Conservation (phyloP, 768 basidiomycete species). For the Sutorius australiensis region DNA sequence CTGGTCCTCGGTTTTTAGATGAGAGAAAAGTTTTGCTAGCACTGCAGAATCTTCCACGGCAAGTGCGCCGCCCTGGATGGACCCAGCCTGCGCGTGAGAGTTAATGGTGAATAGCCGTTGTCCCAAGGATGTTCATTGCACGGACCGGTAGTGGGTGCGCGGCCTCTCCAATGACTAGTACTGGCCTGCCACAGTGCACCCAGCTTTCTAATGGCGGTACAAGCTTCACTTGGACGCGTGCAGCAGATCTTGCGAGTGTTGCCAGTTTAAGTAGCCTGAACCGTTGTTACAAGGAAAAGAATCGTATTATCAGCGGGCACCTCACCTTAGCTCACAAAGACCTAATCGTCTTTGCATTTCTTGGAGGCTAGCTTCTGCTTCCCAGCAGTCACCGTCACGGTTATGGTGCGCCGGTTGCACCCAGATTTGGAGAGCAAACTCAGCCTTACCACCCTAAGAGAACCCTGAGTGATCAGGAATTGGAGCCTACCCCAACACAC, state of each 20-base stretch:
- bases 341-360: conserved; percentile 30
- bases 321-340: conserved; percentile 38
- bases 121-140: conserved; percentile 1
- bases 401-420: conserved; percentile 24
- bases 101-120: not conserved
- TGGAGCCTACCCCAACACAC: not conserved
- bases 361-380: conserved; percentile 29
- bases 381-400: conserved; percentile 33
- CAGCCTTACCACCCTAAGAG: conserved; percentile 39
- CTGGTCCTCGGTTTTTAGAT: conserved; percentile 44
- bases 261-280: conserved; percentile 38
- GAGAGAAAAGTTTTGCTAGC: conserved; percentile 55
- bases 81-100: conserved; percentile 42
- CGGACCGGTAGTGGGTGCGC: conserved; percentile 55
- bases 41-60: conserved; percentile 62
- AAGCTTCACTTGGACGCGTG: conserved; percentile 38
- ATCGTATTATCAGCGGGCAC: not conserved
- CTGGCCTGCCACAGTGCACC: conserved; percentile 45
- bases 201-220: conserved; percentile 43
- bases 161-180: conserved; percentile 58
- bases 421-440: conserved; percentile 30
- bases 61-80: conserved; percentile 48
- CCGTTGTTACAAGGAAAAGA: not conserved
- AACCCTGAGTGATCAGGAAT: not conserved
- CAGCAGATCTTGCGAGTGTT: conserved; percentile 31